Percentiles rank a stretch among this genome's conserved stretches.
Conservation (phyloP, 2,329 filamentous ascomycete genomes). For the Chaetothyriales sp. region DNA sequence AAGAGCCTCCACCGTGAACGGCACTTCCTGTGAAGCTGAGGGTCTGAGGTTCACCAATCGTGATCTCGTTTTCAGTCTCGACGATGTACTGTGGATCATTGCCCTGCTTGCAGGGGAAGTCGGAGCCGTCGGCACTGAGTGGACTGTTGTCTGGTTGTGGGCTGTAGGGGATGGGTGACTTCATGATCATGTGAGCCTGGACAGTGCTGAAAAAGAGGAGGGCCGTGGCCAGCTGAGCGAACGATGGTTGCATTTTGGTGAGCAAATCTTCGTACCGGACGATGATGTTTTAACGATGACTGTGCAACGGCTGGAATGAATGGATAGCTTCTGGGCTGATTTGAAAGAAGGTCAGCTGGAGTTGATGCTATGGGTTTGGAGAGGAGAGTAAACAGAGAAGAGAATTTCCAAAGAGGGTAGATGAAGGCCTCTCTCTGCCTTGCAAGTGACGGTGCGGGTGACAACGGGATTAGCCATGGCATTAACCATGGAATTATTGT, state of each 20-base stretch:
- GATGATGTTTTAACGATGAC: constrained; percentile 1
- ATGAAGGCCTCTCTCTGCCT: not conserved
- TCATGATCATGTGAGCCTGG: constrained; percentile 66
- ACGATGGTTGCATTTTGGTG: constrained; percentile 7
- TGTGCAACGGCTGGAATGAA: not conserved
- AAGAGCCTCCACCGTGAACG: constrained; percentile 81
- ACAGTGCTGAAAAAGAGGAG: constrained; percentile 43
- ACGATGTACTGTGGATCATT: constrained; percentile 18
- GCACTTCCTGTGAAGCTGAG: constrained; percentile 59
- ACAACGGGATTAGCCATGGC: not conserved
- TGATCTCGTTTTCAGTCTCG: constrained; percentile 40
- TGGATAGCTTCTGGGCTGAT: constrained; percentile 1
- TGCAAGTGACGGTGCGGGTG: not conserved
- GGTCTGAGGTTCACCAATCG: constrained; percentile 47
- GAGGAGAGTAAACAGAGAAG: not conserved
- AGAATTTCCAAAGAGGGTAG: not conserved
- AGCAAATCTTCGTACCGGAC: constrained; percentile 3
- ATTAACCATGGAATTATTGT: constrained; percentile 1
- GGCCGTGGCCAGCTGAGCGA: constrained; percentile 24
- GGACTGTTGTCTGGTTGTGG: constrained; percentile 47
- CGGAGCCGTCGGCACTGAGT: constrained; percentile 41
- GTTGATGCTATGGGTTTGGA: not conserved
- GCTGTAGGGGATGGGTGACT: constrained; percentile 51
- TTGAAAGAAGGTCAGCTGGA: constrained; percentile 4
- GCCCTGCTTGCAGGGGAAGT: constrained; percentile 73